phyloP scores from a whole-genome alignment of 306 rosid genomes.

The Lathyrus tuberosus region DNA sequence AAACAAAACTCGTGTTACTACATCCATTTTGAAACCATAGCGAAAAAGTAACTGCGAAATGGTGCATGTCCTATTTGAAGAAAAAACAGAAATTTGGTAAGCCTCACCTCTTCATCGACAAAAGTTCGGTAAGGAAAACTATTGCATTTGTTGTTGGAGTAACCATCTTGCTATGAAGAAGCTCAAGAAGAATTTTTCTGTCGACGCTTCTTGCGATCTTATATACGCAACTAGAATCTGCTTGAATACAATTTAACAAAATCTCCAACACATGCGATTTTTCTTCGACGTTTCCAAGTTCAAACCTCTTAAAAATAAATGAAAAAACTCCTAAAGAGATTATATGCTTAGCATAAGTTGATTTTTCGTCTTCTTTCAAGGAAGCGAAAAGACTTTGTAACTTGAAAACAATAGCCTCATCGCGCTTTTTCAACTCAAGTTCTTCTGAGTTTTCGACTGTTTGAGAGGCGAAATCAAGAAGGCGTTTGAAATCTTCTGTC shows the following conservation, averaged over 20 bases:
- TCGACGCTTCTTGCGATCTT: constrained; percentile 55
- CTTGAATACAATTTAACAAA: constrained; percentile 55
- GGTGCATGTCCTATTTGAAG: background rate
- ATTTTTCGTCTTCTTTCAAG: constrained; percentile 53
- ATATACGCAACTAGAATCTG: constrained; percentile 56
- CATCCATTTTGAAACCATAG: too few relatives aligned
- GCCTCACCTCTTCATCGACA: constrained; percentile 57
- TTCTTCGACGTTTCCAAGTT: constrained; percentile 62
- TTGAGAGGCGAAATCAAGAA: constrained; percentile 57
- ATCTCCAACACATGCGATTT: constrained; percentile 54
- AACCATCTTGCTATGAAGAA: constrained; percentile 61
- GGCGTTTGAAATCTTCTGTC: constrained; percentile 52
- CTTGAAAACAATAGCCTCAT: constrained; percentile 49
- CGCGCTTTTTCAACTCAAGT: constrained; percentile 37
- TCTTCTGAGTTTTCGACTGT: constrained; percentile 38
- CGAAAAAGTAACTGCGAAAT: too few relatives aligned
- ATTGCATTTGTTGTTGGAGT: constrained; percentile 53
- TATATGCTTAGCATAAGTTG: constrained; percentile 58
- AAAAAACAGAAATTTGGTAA: background rate
- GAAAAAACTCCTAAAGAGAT: constrained; percentile 55
- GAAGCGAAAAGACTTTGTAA: constrained; percentile 58
- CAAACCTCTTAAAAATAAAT: constrained; percentile 60
- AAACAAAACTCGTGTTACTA: too few relatives aligned
- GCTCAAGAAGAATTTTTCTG: constrained; percentile 60
- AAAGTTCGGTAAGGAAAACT: constrained; percentile 58